Conservation (phyloP, 441 rosid genomes). For the Erodium texanum region DNA sequence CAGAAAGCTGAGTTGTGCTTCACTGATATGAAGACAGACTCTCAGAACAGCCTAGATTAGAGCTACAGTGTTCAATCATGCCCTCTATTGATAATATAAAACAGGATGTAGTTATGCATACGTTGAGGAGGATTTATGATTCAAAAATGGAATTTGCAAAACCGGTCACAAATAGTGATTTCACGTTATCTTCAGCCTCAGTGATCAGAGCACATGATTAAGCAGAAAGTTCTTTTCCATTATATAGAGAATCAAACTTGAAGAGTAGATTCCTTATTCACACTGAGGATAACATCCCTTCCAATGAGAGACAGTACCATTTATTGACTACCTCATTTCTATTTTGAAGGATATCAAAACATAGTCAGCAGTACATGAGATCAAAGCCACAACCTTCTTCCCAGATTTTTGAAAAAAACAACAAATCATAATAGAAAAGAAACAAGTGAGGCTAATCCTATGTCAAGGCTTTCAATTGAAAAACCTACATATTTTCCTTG, state of each 20-base stretch:
- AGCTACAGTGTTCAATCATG: background rate
- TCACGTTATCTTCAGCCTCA: background rate
- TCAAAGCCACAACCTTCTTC: background rate
- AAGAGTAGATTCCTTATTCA: background rate
- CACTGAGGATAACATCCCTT: too few relatives aligned
- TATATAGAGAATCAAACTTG: background rate
- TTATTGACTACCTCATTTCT: background rate
- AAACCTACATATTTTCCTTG: background rate
- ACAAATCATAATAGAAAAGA: background rate
- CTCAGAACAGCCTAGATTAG: background rate
- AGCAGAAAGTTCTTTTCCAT: background rate
- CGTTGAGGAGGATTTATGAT: background rate
- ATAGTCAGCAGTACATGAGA: background rate
- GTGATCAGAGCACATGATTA: background rate
- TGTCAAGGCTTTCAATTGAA: background rate
- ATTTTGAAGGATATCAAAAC: background rate
- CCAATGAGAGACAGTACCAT: too few relatives aligned
- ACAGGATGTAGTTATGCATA: background rate
- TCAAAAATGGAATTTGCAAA: background rate
- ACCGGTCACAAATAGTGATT: background rate
- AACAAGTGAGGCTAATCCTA: background rate
- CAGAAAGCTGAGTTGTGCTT: background rate
- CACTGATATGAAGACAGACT: background rate
- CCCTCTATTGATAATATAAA: background rate
- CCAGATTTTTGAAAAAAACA: background rate